Percentiles rank a stretch among this genome's conserved stretches.
Evolutionary conservation across 176 grass and related monocot species (phyloP).

Genomic region (Oryza longistaminata): DNA sequence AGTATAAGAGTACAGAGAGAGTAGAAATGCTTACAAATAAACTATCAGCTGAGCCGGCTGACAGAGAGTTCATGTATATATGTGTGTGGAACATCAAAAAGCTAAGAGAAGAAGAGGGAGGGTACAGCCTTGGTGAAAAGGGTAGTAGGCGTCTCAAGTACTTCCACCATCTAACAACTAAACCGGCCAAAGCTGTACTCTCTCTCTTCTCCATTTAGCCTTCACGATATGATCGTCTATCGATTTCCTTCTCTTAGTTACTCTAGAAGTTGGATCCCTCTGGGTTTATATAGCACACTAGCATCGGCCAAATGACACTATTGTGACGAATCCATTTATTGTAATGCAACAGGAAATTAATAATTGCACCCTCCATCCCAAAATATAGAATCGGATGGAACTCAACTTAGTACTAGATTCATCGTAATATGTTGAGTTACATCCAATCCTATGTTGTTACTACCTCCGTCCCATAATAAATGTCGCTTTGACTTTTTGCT

Average conservation of each 20-base stretch:
- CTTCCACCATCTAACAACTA: too few species aligned
- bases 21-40: too few species aligned
- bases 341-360: not conserved
- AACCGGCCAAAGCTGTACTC: constrained; percentile 14
- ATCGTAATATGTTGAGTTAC: rapidly evolving
- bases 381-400: too few species aligned
- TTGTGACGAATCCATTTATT: not conserved
- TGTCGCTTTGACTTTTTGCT: too few species aligned
- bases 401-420: too few species aligned
- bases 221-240: not conserved
- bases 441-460: too few species aligned
- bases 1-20: too few species aligned
- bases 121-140: not conserved
- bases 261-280: not conserved
- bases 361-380: too few species aligned
- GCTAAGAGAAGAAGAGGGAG: constrained; percentile 20
- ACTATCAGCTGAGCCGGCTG: too few species aligned
- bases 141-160: not conserved
- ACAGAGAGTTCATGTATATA: too few species aligned
- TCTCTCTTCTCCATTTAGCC: constrained; percentile 33
- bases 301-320: not conserved
- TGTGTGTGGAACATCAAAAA: not conserved
- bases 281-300: not conserved
- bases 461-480: too few species aligned
- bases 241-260: not conserved